Evolutionary conservation across 2,329 filamentous ascomycete species (phyloP).

Genomic region (Penicillium sp.): DNA sequence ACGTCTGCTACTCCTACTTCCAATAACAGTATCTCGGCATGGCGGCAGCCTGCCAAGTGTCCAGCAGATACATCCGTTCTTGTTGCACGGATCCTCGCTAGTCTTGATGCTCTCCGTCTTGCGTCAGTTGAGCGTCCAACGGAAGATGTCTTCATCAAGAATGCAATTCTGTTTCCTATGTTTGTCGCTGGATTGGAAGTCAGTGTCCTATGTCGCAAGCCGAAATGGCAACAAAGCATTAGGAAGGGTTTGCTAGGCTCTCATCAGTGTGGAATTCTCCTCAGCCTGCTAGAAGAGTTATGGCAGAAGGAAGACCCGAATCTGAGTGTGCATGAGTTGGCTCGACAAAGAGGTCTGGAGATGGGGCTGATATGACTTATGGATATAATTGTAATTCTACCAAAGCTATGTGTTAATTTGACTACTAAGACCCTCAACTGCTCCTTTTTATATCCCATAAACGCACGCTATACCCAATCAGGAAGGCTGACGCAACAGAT

Average conservation of each 20-base stretch:
- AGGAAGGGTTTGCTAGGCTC: slow-evolving; percentile 5
- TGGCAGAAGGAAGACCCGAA: slow-evolving; percentile 15
- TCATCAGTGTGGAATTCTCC: slow-evolving; percentile 10
- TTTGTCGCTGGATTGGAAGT: slow-evolving; percentile 19
- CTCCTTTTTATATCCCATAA: not conserved
- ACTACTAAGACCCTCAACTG: not conserved
- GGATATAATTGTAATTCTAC: not conserved
- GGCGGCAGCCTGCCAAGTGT: slow-evolving; percentile 2
- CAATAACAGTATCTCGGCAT: not conserved
- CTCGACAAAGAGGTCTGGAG: slow-evolving; percentile 17
- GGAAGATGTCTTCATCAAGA: slow-evolving; percentile 17
- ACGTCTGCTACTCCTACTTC: not conserved
- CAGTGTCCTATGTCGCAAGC: slow-evolving; percentile 10
- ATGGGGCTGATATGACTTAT: slow-evolving; percentile 19
- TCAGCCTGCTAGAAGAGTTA: slow-evolving; percentile 20
- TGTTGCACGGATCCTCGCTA: slow-evolving; percentile 20
- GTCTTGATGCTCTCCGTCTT: slow-evolving; percentile 21
- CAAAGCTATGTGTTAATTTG: not conserved
- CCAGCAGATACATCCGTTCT: slow-evolving; percentile 14
- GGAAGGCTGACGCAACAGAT: slow-evolving; percentile 17
- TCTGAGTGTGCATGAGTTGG: slow-evolving; percentile 18
- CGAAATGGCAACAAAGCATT: slow-evolving; percentile 16
- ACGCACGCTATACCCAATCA: slow-evolving; percentile 3
- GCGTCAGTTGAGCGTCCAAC: slow-evolving; percentile 13
- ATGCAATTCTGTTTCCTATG: slow-evolving; percentile 22